phyloP scores from a whole-genome alignment of 2,329 filamentous ascomycete species.

The Dryadomyces quercus-mongolicae region DNA sequence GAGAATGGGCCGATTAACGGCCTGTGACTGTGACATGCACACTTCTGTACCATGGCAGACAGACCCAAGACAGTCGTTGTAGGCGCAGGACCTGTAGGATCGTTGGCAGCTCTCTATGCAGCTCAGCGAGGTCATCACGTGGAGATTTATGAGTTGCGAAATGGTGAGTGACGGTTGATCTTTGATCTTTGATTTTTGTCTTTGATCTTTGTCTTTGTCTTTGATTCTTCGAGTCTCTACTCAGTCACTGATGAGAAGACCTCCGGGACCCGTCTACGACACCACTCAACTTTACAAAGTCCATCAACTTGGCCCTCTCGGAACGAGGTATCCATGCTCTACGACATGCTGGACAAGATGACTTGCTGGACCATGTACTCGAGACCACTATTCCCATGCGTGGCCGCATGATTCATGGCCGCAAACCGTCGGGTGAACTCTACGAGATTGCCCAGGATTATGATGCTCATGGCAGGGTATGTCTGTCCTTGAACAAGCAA shows the following conservation, averaged over 20 bases:
- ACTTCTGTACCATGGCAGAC: slow-evolving; percentile 1
- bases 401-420: slow-evolving; percentile 90
- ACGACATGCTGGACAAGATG: slow-evolving; percentile 51
- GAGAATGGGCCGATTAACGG: no score
- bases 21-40: background rate
- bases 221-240: no score
- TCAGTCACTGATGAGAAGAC: slow-evolving; percentile 55
- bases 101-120: slow-evolving; percentile 84
- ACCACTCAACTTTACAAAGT: slow-evolving; percentile 90
- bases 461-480: slow-evolving; percentile 72
- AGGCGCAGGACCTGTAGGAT: slow-evolving; percentile 86
- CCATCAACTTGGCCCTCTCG: slow-evolving; percentile 94
- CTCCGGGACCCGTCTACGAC: slow-evolving; percentile 71
- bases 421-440: slow-evolving; percentile 48
- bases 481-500: slow-evolving; percentile 17
- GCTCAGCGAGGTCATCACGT: slow-evolving; percentile 80
- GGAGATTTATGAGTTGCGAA: slow-evolving; percentile 84
- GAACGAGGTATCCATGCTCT: slow-evolving; percentile 89
- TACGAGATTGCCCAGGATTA: slow-evolving; percentile 79
- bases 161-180: slow-evolving; percentile 42
- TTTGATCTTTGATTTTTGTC: no score
- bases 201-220: no score
- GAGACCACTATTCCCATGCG: slow-evolving; percentile 79
- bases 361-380: slow-evolving; percentile 63
- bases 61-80: slow-evolving; percentile 68